These are phyloP conservation scores for Paraphoma sp. DNA, from an alignment of 2,329 filamentous ascomycete genomes.

Conservation along the genomic window DNA sequence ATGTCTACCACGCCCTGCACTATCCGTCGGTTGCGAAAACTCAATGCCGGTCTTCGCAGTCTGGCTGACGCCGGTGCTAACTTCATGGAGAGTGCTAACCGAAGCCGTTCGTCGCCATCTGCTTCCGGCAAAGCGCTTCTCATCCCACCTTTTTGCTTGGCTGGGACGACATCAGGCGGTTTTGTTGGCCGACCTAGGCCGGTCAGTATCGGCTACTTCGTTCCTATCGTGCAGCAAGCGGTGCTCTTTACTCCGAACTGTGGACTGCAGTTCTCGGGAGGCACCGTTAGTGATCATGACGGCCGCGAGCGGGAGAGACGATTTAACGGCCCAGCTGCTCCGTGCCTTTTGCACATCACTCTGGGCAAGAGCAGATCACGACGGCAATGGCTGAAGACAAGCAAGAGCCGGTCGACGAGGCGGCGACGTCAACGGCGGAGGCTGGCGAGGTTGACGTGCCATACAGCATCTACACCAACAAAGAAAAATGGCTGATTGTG, in stretches of 20 bases:
- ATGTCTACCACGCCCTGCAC: background rate
- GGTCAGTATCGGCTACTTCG: constrained; percentile 6
- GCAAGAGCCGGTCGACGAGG: constrained; percentile 20
- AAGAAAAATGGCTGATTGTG: constrained; percentile 41
- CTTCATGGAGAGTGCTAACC: background rate
- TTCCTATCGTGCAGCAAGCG: constrained; percentile 14
- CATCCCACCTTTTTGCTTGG: background rate
- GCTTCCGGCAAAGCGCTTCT: background rate
- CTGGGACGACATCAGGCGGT: background rate
- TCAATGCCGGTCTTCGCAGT: background rate
- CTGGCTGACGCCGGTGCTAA: background rate
- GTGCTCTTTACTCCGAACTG: constrained; percentile 28
- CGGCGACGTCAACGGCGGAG: constrained; percentile 14
- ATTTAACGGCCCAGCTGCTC: constrained; percentile 3
- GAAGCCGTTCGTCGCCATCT: background rate
- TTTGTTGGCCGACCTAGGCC: constrained; percentile 21
- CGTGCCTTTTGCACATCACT: constrained; percentile 5
- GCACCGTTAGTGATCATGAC: constrained; percentile 6
- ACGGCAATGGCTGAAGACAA: constrained; percentile 15
- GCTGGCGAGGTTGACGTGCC: constrained; percentile 23
- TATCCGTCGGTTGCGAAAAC: constrained; percentile 1
- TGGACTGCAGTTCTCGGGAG: background rate
- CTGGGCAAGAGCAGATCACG: constrained; percentile 3
- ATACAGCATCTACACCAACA: constrained; percentile 37
- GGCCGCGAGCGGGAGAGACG: background rate